Conservation (phyloP, 495 filamentous ascomycete species). For the Penicillium herquei region DNA sequence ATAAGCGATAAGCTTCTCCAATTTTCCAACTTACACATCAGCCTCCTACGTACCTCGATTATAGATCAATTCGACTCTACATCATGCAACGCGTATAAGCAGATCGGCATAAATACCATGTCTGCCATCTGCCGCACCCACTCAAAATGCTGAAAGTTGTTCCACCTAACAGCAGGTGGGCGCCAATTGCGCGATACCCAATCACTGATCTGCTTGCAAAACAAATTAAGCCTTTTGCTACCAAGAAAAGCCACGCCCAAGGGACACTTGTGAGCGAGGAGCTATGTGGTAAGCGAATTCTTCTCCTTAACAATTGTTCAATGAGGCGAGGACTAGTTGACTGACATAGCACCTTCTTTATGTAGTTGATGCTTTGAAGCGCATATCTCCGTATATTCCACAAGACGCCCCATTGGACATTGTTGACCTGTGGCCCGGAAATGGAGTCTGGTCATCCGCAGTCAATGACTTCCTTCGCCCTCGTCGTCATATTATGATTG, state of each 20-base stretch:
- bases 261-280: conserved; percentile 53
- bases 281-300: conserved; percentile 57
- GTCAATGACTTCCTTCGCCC: conserved; percentile 73
- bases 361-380: conserved; percentile 46
- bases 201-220: conserved; percentile 18
- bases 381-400: conserved; percentile 57
- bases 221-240: not conserved
- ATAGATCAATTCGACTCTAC: no score
- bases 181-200: conserved; percentile 15
- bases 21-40: no score
- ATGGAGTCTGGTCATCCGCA: conserved; percentile 70
- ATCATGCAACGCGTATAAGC: no score
- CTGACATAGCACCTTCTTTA: conserved; percentile 13
- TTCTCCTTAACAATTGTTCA: not conserved
- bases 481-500: conserved; percentile 75
- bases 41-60: no score
- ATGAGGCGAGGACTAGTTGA: no score
- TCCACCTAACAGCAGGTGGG: not conserved
- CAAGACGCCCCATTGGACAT: conserved; percentile 71
- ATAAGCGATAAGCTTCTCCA: no score
- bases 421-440: conserved; percentile 79
- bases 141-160: not conserved
- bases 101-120: not conserved
- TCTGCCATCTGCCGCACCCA: not conserved
- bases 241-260: not conserved